Evolutionary conservation across 352 stramenopile species (phyloP).

Genomic region (Blastocystis sp.): DNA sequence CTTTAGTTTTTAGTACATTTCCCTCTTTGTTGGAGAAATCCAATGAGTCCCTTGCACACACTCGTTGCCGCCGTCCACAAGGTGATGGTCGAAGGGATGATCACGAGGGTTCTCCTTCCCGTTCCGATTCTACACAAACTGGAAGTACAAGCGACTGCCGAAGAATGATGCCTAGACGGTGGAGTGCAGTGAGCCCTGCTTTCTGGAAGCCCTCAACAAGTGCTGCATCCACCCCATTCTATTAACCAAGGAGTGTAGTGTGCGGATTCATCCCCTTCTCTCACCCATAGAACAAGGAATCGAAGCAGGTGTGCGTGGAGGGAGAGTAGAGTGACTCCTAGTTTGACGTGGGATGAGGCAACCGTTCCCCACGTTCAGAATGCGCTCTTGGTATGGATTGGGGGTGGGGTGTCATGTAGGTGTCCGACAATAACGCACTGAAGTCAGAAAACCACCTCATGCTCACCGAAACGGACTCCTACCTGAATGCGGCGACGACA

Average conservation of each 20-base stretch:
- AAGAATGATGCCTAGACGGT: background rate
- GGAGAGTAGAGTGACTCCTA: background rate
- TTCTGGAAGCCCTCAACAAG: constrained; percentile 34
- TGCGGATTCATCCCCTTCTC: background rate
- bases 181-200: constrained; percentile 8
- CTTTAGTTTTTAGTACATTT: constrained; percentile 71
- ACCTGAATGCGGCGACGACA: background rate
- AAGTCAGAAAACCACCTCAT: constrained; percentile 6
- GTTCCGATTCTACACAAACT: background rate
- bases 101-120: constrained; percentile 28
- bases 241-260: background rate
- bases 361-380: constrained; percentile 2
- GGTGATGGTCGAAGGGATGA: background rate
- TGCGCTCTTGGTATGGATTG: constrained; percentile 10
- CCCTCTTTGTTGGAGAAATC: background rate
- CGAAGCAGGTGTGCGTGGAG: too few species aligned
- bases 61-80: constrained; percentile 4
- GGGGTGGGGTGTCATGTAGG: background rate
- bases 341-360: background rate
- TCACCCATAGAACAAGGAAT: constrained; percentile 17
- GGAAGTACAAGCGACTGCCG: background rate
- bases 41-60: constrained; percentile 10
- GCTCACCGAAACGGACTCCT: background rate
- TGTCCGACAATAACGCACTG: background rate
- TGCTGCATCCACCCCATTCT: constrained; percentile 9